Percentiles rank a stretch among this genome's conserved stretches.
phyloP scores from a whole-genome alignment of 179 eudicot species.

The Silene vulgaris region DNA sequence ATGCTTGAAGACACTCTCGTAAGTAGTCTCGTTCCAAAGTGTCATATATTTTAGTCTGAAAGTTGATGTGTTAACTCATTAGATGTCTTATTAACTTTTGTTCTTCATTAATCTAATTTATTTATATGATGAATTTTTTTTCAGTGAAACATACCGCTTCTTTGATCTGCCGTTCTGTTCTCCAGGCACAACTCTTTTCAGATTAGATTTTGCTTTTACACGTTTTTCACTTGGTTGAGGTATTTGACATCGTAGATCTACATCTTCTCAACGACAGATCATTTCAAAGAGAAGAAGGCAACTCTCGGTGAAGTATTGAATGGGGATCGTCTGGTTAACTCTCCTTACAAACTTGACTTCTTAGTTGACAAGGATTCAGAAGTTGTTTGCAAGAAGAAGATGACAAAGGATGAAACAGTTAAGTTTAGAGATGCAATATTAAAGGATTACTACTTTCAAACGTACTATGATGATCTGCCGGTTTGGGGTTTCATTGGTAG shows the following conservation, averaged over 20 bases:
- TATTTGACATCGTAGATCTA: not conserved
- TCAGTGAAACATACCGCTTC: constrained; percentile 35
- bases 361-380: constrained; percentile 37
- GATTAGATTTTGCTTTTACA: not conserved
- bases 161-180: constrained; percentile 41
- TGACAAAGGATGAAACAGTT: constrained; percentile 28
- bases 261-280: constrained; percentile 20
- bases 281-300: constrained; percentile 31
- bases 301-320: constrained; percentile 34
- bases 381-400: constrained; percentile 32
- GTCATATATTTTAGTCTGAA: too few relatives aligned
- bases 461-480: constrained; percentile 45
- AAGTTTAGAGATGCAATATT: too few relatives aligned
- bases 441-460: constrained; percentile 38
- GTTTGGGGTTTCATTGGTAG: constrained; percentile 41
- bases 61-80: too few relatives aligned
- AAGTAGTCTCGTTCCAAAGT: too few relatives aligned
- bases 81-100: too few relatives aligned
- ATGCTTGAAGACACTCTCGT: too few relatives aligned
- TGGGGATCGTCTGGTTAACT: constrained; percentile 43
- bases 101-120: too few relatives aligned
- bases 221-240: not conserved
- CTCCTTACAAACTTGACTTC: constrained; percentile 41
- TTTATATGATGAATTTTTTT: too few relatives aligned
- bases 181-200: constrained; percentile 22